Evolutionary conservation across 2,329 filamentous ascomycete species (phyloP).

Genomic region (Zarea fungicola): DNA sequence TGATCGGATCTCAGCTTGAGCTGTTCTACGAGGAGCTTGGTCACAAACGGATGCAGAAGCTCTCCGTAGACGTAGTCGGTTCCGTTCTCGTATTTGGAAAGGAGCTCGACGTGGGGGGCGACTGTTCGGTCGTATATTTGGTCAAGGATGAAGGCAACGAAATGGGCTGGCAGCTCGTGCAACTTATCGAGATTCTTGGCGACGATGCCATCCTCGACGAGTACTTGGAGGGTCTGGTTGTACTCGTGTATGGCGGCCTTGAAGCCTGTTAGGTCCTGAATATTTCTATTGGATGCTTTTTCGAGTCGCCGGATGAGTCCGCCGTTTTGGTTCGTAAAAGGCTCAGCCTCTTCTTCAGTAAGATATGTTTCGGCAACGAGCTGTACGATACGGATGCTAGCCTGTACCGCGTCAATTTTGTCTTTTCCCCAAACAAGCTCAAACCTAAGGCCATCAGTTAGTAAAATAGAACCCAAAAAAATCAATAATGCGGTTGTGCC

Average conservation of each 20-base stretch:
- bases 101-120: conserved; percentile 76
- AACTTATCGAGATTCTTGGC: conserved; percentile 64
- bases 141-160: conserved; percentile 74
- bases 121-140: conserved; percentile 93
- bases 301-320: conserved; percentile 75
- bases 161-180: conserved; percentile 63
- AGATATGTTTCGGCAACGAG: conserved; percentile 73
- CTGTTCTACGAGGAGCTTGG: conserved; percentile 70
- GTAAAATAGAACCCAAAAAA: background rate
- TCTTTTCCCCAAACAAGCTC: conserved; percentile 75
- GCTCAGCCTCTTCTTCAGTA: conserved; percentile 59
- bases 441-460: conserved; percentile 24
- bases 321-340: conserved; percentile 65
- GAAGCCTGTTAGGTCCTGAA: conserved; percentile 62
- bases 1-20: conserved; percentile 74
- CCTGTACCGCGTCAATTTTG: conserved; percentile 69
- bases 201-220: conserved; percentile 67
- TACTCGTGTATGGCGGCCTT: conserved; percentile 68
- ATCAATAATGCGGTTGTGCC: background rate
- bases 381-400: conserved; percentile 65
- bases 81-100: conserved; percentile 82
- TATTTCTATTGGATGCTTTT: conserved; percentile 64
- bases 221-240: conserved; percentile 62
- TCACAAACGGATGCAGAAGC: conserved; percentile 77
- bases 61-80: conserved; percentile 95